phyloP scores from a whole-genome alignment of 1,284 basidiomycete genomes.

The Leccinum griseonigrum region DNA sequence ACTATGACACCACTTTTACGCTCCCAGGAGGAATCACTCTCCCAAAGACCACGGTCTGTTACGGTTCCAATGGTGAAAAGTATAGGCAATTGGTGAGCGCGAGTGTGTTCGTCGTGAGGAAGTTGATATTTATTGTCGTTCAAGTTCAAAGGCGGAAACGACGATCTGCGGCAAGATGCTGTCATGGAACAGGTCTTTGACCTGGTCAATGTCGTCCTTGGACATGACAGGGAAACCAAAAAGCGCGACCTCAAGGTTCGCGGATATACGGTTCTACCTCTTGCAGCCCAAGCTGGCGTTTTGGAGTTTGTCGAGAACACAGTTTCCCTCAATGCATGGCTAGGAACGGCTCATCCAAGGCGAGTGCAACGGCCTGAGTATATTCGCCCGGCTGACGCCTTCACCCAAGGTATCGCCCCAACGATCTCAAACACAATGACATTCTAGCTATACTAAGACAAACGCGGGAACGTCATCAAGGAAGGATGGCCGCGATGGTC shows the following conservation, averaged over 20 bases:
- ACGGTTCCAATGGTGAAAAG: conserved; percentile 63
- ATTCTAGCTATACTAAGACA: conserved; percentile 21
- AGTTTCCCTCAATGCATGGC: conserved; percentile 61
- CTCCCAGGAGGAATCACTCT: conserved; percentile 79
- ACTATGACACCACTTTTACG: conserved; percentile 60
- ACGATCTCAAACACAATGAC: conserved; percentile 29
- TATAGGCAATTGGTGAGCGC: conserved; percentile 81
- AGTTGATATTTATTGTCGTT: not conserved
- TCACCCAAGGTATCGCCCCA: conserved; percentile 41
- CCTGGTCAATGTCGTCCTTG: conserved; percentile 81
- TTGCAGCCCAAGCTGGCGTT: conserved; percentile 80
- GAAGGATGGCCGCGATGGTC: conserved; percentile 38
- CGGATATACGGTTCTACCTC: conserved; percentile 87
- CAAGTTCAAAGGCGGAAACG: conserved; percentile 90
- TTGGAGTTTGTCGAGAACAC: conserved; percentile 93
- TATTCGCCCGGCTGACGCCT: conserved; percentile 19
- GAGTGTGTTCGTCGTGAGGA: not conserved
- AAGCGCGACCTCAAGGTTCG: conserved; percentile 75
- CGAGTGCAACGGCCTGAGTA: conserved; percentile 25
- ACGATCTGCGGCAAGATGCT: conserved; percentile 95
- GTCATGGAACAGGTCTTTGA: conserved; percentile 99
- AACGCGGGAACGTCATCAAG: conserved; percentile 30
- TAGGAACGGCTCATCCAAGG: conserved; percentile 61
- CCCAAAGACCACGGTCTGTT: conserved; percentile 80
- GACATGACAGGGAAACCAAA: conserved; percentile 71